Base-by-base conservation (phyloP, 768 basidiomycete genomes). In the Multifurca ochricompacta region DNA sequence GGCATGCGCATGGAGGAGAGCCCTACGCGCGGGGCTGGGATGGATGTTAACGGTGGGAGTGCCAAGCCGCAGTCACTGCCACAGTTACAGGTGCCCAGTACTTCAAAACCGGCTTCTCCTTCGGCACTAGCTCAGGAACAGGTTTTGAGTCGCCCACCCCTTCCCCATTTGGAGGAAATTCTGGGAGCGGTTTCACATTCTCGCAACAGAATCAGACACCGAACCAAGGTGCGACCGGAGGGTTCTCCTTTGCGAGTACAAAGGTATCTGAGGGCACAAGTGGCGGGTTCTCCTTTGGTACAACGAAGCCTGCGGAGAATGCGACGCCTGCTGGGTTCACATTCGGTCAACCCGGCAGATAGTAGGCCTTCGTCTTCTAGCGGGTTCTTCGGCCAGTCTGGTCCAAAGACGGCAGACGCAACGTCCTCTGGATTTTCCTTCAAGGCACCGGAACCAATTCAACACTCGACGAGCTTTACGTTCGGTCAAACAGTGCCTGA, bases 1-100 rank as follows among this genome's bases (percentile, higher is more conserved):
- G 87, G 87, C 55, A 78, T 85, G 59, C 78, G 70, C 52, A 90
- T 90, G 87, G 87, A 90, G 36, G 87, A 89, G 67, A 90, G 87
- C 60, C 87, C 87, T 1, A 80, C 78, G 3, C 74, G 64, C 13
- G 54, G 49, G 34, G 64, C 83, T 8, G 49, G 50, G 34, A 69
- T 79, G 63, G 77, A 77, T 44, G 59, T 69, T 21, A 78, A 74
- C 56, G 69, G 70, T 14, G 66, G 53, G 40, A 44, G 45, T 36
- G 54, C 59, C 6, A 51, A 57, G 35, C 59, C 53, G 9, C 54
- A 57, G 40, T 57, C 56, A 11, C 51, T 57, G 2, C 56, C 56
- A 1, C 56, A 57, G 21, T 18, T 60, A 21, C 54, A 57, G 52
- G 46, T 61, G 41, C 61, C 55, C 8, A 31, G 43, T 31, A 27